These are phyloP conservation scores for Camelina laxa DNA, from an alignment of 345 rosid genomes.

Conservation along the genomic window DNA sequence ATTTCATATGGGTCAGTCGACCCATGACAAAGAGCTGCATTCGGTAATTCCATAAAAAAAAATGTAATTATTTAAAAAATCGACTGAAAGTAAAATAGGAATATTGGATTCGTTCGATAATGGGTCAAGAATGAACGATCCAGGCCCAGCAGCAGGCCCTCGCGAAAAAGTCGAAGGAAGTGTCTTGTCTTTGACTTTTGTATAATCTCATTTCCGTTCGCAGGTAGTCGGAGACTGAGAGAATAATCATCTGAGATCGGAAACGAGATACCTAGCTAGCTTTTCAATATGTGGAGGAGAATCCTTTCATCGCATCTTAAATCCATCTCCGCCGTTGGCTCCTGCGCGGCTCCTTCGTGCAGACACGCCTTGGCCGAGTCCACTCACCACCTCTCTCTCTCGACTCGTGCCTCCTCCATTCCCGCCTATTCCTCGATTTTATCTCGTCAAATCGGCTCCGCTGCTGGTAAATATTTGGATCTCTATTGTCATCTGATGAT, in stretches of 20 bases:
- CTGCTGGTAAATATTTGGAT: constrained; percentile 47
- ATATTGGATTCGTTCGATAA: too few relatives aligned
- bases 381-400: constrained; percentile 30
- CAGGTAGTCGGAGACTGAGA: too few relatives aligned
- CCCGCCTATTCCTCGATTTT: constrained; percentile 30
- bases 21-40: too few relatives aligned
- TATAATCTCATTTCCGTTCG: too few relatives aligned
- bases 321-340: constrained; percentile 18
- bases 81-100: too few relatives aligned
- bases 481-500: background rate
- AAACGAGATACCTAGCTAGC: background rate
- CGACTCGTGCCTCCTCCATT: constrained; percentile 34
- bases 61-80: too few relatives aligned
- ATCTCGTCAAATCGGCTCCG: constrained; percentile 52
- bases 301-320: constrained; percentile 34
- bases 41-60: too few relatives aligned
- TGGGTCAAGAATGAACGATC: too few relatives aligned
- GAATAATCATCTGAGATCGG: background rate
- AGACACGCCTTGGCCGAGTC: constrained; percentile 13
- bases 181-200: too few relatives aligned
- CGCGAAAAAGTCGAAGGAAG: background rate
- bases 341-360: background rate
- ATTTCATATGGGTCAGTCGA: too few relatives aligned
- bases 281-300: constrained; percentile 70
- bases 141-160: background rate